A percentile compares a stretch with the other conserved stretches of the same genome.
phyloP scores from a whole-genome alignment of 768 basidiomycete species.

The Hypsizygus marmoreus region DNA sequence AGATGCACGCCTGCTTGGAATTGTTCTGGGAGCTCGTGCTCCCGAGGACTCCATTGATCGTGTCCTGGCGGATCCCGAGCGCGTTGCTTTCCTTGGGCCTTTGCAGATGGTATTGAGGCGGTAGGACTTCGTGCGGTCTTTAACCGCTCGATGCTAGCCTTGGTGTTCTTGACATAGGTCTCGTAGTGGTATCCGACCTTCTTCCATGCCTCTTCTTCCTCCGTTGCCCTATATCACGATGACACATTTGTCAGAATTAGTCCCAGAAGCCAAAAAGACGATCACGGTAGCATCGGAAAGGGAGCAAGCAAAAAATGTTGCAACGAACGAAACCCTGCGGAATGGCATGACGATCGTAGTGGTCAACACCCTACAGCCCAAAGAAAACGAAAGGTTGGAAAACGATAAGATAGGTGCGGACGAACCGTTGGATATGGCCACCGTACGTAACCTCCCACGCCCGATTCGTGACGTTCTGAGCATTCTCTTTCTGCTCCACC shows the following conservation, averaged over 20 bases:
- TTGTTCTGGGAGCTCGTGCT: constrained; percentile 38
- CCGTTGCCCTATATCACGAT: constrained; percentile 36
- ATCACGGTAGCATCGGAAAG: background rate
- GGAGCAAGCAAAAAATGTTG: too few species aligned
- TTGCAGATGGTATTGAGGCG: constrained; percentile 45
- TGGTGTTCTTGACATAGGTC: constrained; percentile 49
- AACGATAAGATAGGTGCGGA: constrained; percentile 10
- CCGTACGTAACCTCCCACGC: constrained; percentile 68
- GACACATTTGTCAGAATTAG: too few species aligned
- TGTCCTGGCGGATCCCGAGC: constrained; percentile 45
- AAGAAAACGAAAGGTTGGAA: too few species aligned
- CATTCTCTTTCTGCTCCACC: constrained; percentile 50
- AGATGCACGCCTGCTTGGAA: constrained; percentile 33
- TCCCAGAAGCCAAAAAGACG: background rate
- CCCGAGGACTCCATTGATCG: constrained; percentile 39
- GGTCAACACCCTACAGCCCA: too few species aligned
- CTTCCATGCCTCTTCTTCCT: constrained; percentile 76
- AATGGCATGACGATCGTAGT: too few species aligned
- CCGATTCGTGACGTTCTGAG: constrained; percentile 76
- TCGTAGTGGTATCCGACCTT: constrained; percentile 62
- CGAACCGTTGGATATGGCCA: constrained; percentile 66
- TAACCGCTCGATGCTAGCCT: background rate
- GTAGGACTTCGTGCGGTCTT: constrained; percentile 36
- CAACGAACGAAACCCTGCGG: too few species aligned
- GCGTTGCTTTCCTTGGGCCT: constrained; percentile 63